These are phyloP conservation scores for Seiridium cupressi DNA, from an alignment of 2,329 filamentous ascomycete species.

Conservation along the genomic window DNA sequence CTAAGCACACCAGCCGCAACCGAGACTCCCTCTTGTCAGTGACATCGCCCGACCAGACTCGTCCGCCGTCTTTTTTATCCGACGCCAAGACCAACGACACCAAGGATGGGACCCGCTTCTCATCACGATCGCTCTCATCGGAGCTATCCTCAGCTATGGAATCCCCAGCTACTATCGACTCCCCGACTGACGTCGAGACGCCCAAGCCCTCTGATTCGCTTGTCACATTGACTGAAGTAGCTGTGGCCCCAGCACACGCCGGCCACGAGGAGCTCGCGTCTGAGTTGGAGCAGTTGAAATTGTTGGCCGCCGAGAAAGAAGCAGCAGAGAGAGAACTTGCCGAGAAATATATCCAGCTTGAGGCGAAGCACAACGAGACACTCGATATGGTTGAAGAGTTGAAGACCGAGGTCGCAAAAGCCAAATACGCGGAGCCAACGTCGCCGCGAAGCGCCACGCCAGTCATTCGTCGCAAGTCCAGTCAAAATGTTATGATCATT, in stretches of 20 bases:
- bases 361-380: conserved; percentile 77
- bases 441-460: conserved; percentile 66
- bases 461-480: conserved; percentile 91
- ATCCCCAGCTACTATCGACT: conserved; percentile 64
- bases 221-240: conserved; percentile 26
- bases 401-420: conserved; percentile 79
- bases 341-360: conserved; percentile 78
- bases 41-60: conserved; percentile 46
- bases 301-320: conserved; percentile 74
- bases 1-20: conserved; percentile 57
- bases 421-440: conserved; percentile 58
- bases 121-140: conserved; percentile 88
- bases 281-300: conserved; percentile 71
- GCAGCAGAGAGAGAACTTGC: conserved; percentile 70
- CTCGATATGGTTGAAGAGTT: conserved; percentile 87
- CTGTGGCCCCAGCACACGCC: conserved; percentile 29
- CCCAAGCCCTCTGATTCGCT: conserved; percentile 38
- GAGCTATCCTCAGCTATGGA: conserved; percentile 88
- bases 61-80: conserved; percentile 82
- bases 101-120: conserved; percentile 67
- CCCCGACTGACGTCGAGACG: conserved; percentile 41
- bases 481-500: conserved; percentile 81
- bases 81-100: conserved; percentile 69
- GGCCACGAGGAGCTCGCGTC: conserved; percentile 47
- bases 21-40: conserved; percentile 57